Evolutionary conservation across 176 grass and related monocot species (phyloP).

Genomic region (Phoenix dactylifera): DNA sequence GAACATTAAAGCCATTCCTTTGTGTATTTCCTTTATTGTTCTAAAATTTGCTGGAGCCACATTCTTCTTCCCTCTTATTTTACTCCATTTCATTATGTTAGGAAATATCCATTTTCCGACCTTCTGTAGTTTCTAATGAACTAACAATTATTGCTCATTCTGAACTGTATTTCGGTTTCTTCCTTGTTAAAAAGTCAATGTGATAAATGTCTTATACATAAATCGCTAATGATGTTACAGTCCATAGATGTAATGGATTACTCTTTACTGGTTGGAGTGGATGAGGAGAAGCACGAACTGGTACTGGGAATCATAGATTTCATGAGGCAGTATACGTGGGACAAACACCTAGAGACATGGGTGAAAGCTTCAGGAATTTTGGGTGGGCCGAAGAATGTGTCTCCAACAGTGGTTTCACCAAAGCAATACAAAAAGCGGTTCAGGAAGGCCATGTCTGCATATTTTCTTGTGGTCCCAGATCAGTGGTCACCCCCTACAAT

Average conservation of each 20-base stretch:
- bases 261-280: slow-evolving; percentile 87
- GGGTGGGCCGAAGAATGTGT: slow-evolving; percentile 84
- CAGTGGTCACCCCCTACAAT: slow-evolving; percentile 57
- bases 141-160: no score
- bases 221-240: slow-evolving; percentile 39
- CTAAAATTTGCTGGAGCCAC: no score
- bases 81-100: no score
- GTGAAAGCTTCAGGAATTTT: slow-evolving; percentile 96
- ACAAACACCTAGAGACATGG: slow-evolving; percentile 96
- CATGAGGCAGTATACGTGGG: slow-evolving; percentile 97
- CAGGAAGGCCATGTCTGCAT: slow-evolving; percentile 89
- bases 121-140: no score
- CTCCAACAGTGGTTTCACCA: slow-evolving; percentile 90
- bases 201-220: no score
- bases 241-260: slow-evolving; percentile 98
- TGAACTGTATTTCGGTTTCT: no score
- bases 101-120: no score
- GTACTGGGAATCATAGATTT: slow-evolving; percentile 96
- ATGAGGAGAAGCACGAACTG: slow-evolving; percentile 76
- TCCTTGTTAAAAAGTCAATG: no score
- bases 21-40: no score
- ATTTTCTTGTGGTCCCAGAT: slow-evolving; percentile 92
- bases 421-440: slow-evolving; percentile 96
- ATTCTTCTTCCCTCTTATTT: no score
- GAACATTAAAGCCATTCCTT: no score